Conservation (phyloP, 345 rosid species). For the Barbarea vulgaris region DNA sequence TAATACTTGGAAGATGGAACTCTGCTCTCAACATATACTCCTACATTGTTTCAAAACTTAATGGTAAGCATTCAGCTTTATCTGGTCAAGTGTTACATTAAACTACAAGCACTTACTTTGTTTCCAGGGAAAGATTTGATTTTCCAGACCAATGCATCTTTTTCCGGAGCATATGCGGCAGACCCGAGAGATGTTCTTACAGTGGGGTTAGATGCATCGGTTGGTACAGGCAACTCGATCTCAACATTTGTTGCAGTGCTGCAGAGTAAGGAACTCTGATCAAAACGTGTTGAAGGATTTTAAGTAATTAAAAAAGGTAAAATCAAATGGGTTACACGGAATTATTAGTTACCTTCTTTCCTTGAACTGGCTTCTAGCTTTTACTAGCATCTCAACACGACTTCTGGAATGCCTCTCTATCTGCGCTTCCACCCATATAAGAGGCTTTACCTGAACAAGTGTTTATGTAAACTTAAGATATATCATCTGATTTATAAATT, state of each 20-base stretch:
- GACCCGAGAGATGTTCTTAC: slow-evolving; percentile 77
- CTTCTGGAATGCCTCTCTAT: slow-evolving; percentile 75
- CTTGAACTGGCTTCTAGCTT: slow-evolving; percentile 74
- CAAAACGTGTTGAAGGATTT: neutral
- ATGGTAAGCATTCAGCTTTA: neutral
- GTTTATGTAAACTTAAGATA: neutral
- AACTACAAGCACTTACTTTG: slow-evolving; percentile 46
- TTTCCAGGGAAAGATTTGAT: slow-evolving; percentile 73
- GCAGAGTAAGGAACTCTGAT: slow-evolving; percentile 25
- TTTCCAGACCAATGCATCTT: slow-evolving; percentile 79
- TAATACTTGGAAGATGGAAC: slow-evolving; percentile 83
- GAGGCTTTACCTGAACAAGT: slow-evolving; percentile 61
- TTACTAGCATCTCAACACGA: slow-evolving; percentile 67
- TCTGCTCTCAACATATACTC: slow-evolving; percentile 89
- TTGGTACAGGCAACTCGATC: slow-evolving; percentile 72
- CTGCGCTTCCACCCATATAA: slow-evolving; percentile 80
- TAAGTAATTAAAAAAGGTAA: neutral
- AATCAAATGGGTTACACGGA: neutral
- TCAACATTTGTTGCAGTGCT: slow-evolving; percentile 82
- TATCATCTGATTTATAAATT: neutral
- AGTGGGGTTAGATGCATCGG: slow-evolving; percentile 73
- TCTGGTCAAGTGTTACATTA: neutral
- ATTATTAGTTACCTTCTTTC: slow-evolving; percentile 60
- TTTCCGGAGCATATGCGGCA: slow-evolving; percentile 79
- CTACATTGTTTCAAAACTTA: slow-evolving; percentile 43